Base-by-base conservation (phyloP, 768 basidiomycete genomes). In the Suillus bovinus region DNA sequence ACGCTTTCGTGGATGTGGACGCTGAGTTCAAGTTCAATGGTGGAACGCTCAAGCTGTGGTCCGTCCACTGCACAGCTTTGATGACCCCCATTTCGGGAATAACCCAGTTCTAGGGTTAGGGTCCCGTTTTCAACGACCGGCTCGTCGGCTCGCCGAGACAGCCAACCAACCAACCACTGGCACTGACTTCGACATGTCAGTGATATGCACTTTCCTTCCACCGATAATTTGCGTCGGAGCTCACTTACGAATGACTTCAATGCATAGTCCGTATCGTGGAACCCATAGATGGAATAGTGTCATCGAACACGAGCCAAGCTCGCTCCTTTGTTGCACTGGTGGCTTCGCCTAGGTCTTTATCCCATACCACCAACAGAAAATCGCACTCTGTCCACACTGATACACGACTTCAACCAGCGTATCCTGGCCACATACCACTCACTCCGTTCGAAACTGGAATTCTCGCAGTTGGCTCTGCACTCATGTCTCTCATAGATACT, bases 391-490 rank as follows among this genome's bases (percentile, higher is more conserved):
- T 68, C 31, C 69, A 67, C 44, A 64, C 68, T 22, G 56, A 47
- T 33, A 39, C 61, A 7, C 24, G 44, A 1, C 52, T 58, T 29
- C 61, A 64, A n/a, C 78, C 91, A 38, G 81, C 84, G 7, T 94
- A 94, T 70, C 81, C 86, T 17, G 92, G 90, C 33, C 90, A 93
- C 73, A 85, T 96, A 62, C 93, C 91, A 14, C 79, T 99, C 49
- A 90, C 83, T 70, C 78, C 81, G 69, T 87, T 95, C 68, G 93
- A 98, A 75, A 91, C 90, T 72, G 86, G 87, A 13, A 84, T 99
- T 65, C 83, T 98, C 53, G 89, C 94, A 11, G 84, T 86, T 16
- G 97, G 97, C 10, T 91, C 92, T 16, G 95, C 91, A 1, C 72
- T 94, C 55, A 87, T 92, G 82, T 87, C 93, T 16, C 79, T 98